A percentile compares a stretch with the other conserved stretches of the same genome.
Evolutionary conservation across 164 flowering plant species (phyloP).

Genomic region (Tetrastigma voinierianum): DNA sequence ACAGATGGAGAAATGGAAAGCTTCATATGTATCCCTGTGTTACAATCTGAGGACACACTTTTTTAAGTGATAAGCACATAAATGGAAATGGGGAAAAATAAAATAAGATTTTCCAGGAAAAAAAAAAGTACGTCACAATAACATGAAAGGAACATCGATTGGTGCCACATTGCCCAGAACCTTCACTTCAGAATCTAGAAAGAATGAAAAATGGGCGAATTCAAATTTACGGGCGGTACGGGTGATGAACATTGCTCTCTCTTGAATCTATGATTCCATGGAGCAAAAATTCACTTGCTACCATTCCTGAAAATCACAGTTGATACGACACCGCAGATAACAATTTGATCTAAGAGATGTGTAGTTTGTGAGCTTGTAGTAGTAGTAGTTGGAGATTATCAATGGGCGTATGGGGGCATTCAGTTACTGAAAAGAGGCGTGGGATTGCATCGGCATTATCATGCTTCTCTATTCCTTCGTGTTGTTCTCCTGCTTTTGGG

Average conservation of each 20-base stretch:
- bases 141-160: too few relatives aligned
- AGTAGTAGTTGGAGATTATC: slow-evolving; percentile 11
- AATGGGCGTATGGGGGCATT: slow-evolving; percentile 39
- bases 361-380: too few relatives aligned
- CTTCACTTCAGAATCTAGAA: too few relatives aligned
- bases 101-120: too few relatives aligned
- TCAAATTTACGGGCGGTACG: too few relatives aligned
- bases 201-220: too few relatives aligned
- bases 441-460: slow-evolving; percentile 36
- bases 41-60: slow-evolving; percentile 52
- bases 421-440: slow-evolving; percentile 16
- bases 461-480: slow-evolving; percentile 1
- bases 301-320: background rate
- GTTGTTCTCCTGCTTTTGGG: background rate
- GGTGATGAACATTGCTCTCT: too few relatives aligned
- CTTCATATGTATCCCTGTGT: slow-evolving; percentile 66
- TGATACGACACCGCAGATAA: background rate
- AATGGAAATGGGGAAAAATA: too few relatives aligned
- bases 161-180: too few relatives aligned
- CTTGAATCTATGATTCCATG: too few relatives aligned
- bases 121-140: too few relatives aligned
- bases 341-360: background rate
- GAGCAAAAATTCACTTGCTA: too few relatives aligned
- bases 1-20: slow-evolving; percentile 94
- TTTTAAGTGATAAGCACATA: slow-evolving; percentile 36